phyloP scores from a whole-genome alignment of 768 basidiomycete genomes.

The Pluteus cervinus region DNA sequence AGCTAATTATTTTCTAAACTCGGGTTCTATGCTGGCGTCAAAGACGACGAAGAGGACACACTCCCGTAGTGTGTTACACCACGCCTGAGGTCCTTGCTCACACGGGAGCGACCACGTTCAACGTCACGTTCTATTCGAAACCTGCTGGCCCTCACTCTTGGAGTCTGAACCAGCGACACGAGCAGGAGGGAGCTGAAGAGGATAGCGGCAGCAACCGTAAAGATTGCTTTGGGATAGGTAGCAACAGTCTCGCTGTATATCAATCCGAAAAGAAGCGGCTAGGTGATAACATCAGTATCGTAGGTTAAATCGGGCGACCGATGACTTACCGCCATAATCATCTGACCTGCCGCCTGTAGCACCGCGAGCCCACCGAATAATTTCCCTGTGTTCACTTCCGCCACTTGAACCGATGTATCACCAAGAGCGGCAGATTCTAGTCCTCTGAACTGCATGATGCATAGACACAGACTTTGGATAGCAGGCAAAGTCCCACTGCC shows the following conservation, averaged over 20 bases:
- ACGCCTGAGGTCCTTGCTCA: constrained; percentile 41
- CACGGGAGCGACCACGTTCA: constrained; percentile 40
- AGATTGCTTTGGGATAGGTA: constrained; percentile 64
- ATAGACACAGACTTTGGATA: constrained; percentile 65
- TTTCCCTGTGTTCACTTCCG: constrained; percentile 35
- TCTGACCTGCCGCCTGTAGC: constrained; percentile 62
- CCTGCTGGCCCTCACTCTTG: constrained; percentile 19
- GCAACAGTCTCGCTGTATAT: constrained; percentile 69
- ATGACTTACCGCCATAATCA: constrained; percentile 49
- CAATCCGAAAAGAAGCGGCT: constrained; percentile 70
- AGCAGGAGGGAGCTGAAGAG: constrained; percentile 32
- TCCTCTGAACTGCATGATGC: constrained; percentile 43
- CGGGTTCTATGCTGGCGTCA: too few species aligned
- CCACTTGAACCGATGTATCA: constrained; percentile 12
- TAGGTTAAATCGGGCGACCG: too few species aligned
- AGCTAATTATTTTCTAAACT: too few species aligned
- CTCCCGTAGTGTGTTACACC: too few species aligned
- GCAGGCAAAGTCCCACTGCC: constrained; percentile 70
- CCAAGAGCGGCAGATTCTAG: constrained; percentile 19
- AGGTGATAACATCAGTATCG: too few species aligned
- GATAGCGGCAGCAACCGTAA: constrained; percentile 48
- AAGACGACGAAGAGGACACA: too few species aligned
- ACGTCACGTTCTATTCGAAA: constrained; percentile 15
- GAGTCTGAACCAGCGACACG: constrained; percentile 34
- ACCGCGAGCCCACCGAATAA: constrained; percentile 71